Base-by-base conservation (phyloP, 176 grass and related monocot species). In the Hordeum marinum region DNA sequence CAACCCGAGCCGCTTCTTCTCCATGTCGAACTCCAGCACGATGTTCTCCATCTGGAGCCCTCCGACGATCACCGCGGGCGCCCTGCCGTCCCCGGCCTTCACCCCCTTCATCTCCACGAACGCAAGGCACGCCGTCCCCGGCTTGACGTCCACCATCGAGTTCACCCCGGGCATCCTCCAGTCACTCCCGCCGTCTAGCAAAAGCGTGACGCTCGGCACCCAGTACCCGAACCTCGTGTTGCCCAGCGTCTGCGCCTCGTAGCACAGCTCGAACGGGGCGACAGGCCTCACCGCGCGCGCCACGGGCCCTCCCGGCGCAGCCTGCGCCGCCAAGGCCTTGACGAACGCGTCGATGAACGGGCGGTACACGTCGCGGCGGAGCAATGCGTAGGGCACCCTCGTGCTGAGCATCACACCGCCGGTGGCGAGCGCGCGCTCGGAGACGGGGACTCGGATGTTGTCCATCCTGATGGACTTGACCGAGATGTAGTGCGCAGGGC, bases 41-140 rank as follows among this genome's bases (percentile, higher is more conserved):
- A 69, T 69, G 60, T 90, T 81, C 85, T 91, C 88, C 88, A 91
- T 86, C 83, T 89, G 92, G 58, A 83, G 80, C 7, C 79, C 85
- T 35, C 92, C 78, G 13, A 94, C 11, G 13, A 88, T 10, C 68
- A 66, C 26, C 61, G 82, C 89, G 41, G 84, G 85, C 66, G 85
- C 34, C 4, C 54, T 8, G 31, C 18, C 84, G 8, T 67, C 85
- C 0, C 67, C 89, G 69, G 65, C 8, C 26, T 36, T 67, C 12
- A 67, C 31, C 7, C 8, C 64, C 64, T 68, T 21, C 65, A 68
- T 68, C 42, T 85, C 77, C 32, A 73, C 62, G 83, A 88, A 85
- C 0, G 82, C 86, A 4, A 88, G 70, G 83, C 90, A 91, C 50
- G 73, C 73, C 59, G 61, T 87, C 15, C 31, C 32, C 8, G 1